Conservation (phyloP, 331 rosid genomes). For the Quercus lobata region DNA sequence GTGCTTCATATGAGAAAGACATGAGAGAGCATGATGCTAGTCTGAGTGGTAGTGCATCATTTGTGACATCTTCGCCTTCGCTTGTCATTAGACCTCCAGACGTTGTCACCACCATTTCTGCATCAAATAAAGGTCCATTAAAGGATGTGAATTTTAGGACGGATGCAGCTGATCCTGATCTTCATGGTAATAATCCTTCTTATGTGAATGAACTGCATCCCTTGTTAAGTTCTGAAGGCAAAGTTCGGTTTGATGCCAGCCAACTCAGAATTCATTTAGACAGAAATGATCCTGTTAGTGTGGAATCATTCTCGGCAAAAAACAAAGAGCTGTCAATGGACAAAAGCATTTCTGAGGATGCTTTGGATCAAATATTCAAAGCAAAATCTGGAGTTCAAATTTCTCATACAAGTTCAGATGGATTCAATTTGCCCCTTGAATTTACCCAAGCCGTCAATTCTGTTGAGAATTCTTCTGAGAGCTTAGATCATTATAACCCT, state of each 20-base stretch:
- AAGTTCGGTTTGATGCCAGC: conserved; percentile 31
- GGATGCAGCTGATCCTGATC: conserved; percentile 25
- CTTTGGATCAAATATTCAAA: conserved; percentile 30
- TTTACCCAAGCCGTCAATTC: conserved; percentile 36
- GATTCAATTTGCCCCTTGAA: conserved; percentile 38
- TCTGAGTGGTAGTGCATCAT: conserved; percentile 17
- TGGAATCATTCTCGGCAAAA: conserved; percentile 27
- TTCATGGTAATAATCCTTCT: conserved; percentile 26
- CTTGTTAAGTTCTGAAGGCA: conserved; percentile 23
- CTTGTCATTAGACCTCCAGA: conserved; percentile 27
- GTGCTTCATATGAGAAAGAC: conserved; percentile 30
- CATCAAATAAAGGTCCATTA: conserved; percentile 19
- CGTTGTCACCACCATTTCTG: conserved; percentile 30
- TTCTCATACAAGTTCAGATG: conserved; percentile 32
- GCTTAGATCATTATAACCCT: conserved; percentile 59
- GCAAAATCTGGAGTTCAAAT: conserved; percentile 33
- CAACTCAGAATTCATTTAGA: conserved; percentile 42
- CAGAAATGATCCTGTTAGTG: conserved; percentile 34
- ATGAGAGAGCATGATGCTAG: conserved; percentile 27
- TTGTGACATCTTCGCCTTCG: conserved; percentile 16
- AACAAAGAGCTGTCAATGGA: conserved; percentile 32
- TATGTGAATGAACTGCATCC: conserved; percentile 26
- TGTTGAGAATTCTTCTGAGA: conserved; percentile 47
- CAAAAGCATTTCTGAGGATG: conserved; percentile 23
- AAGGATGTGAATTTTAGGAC: conserved; percentile 30